Evolutionary conservation across 257 asterid species (phyloP).

Genomic region (Craterostigma plantagineum): DNA sequence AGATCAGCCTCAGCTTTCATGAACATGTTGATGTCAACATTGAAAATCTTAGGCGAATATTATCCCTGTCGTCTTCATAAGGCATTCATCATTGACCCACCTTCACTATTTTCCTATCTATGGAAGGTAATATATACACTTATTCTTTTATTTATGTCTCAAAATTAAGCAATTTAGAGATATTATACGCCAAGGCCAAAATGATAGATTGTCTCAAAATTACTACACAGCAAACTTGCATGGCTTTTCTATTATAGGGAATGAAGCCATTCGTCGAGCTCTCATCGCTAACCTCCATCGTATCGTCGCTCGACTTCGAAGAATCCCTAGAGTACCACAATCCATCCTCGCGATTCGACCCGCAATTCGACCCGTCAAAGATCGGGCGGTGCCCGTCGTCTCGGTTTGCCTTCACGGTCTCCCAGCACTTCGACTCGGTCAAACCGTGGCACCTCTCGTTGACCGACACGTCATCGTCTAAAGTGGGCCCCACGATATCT

Average conservation of each 20-base stretch:
- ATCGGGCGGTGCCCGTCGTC: slow-evolving; percentile 74
- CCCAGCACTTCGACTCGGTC: slow-evolving; percentile 70
- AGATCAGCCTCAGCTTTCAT: slow-evolving; percentile 90
- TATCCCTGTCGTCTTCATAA: slow-evolving; percentile 66
- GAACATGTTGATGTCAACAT: slow-evolving; percentile 55
- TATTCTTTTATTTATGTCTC: too few species aligned
- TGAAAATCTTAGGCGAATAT: slow-evolving; percentile 62
- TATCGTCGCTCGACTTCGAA: slow-evolving; percentile 64
- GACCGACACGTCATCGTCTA: slow-evolving; percentile 36
- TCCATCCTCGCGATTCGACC: slow-evolving; percentile 40
- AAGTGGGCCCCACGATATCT: slow-evolving; percentile 62
- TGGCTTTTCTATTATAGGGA: slow-evolving; percentile 36
- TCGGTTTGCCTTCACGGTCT: slow-evolving; percentile 72
- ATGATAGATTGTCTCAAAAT: too few species aligned
- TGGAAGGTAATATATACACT: slow-evolving; percentile 45
- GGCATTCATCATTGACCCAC: slow-evolving; percentile 89
- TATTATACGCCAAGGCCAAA: too few species aligned
- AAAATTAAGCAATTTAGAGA: too few species aligned
- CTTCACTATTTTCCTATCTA: slow-evolving; percentile 66
- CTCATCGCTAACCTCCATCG: slow-evolving; percentile 27
- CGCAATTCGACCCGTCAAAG: slow-evolving; percentile 28
- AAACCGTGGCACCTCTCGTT: slow-evolving; percentile 84
- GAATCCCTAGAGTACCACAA: slow-evolving; percentile 51
- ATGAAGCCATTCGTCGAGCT: slow-evolving; percentile 68
- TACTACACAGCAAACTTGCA: too few species aligned